Evolutionary conservation across 768 basidiomycete species (phyloP), one percentile per base, ranked within the genome.

Genomic region (Russula griseocarnosa): DNA sequence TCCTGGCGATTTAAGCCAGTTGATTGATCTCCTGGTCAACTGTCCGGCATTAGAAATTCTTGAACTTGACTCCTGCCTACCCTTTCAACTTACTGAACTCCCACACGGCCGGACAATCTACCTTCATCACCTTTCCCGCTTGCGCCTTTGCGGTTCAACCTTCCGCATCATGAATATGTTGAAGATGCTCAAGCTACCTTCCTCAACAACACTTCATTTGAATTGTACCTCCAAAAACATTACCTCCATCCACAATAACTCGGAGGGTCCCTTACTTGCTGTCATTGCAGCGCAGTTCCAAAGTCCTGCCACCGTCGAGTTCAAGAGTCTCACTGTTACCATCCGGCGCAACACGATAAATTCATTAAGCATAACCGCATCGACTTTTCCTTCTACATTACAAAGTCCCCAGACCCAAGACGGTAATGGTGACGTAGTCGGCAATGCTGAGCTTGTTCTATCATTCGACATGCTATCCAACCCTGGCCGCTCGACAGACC

Each of bases 131-230:
- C 62, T 63, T 55, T 38, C 56, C 7, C 44, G 28, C 7, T 24
- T 63, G 22, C 32, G 26, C 40, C 50, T 63, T 24, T 10, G 26
- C 0, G 62, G 62, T 3, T 54, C 62, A 54, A 59, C 18, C 54
- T 38, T 44, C 1, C 50, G 62, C 26, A 44, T 63, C 22, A 26
- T 36, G 14, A 36, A 38, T n/a, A 36, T 58, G 47, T 40, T 63
- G 51, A 56, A 40, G 44, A 14, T 40, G 52, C 42, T 63, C n/a
- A 30, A 24, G 10, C 14, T 59, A 6, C 52, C 62, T 30, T 40
- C 57, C 44, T 54, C 34, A 20, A 26, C 53, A 34, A 40, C 8
- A n/a, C 52, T 64, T 34, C 44, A 50, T 36, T 18, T 64, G n/a
- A 10, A 24, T 20, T 64, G 63, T 28, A 10, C 11, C 34, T 8